These are phyloP conservation scores for Hypholoma sublateritium DNA, from an alignment of 768 basidiomycete genomes.

Conservation along the genomic window DNA sequence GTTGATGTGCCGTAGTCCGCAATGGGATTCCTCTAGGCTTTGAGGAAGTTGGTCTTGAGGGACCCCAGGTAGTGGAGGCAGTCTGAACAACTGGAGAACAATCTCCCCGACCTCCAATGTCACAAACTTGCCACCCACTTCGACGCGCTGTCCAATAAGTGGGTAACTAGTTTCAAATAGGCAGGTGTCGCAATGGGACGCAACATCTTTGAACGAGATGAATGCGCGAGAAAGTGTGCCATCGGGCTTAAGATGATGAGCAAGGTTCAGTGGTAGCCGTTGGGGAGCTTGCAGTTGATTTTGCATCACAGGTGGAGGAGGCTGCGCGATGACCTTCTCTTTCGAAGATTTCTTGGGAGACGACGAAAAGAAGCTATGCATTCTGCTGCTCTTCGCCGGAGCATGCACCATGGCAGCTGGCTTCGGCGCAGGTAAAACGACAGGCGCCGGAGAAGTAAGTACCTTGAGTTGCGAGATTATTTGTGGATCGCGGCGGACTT, in stretches of 20 bases:
- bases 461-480: slow-evolving; percentile 77
- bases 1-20: slow-evolving; percentile 83
- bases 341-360: slow-evolving; percentile 68
- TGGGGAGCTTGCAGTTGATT: slow-evolving; percentile 37
- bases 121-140: slow-evolving; percentile 55
- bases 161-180: slow-evolving; percentile 84
- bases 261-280: slow-evolving; percentile 70
- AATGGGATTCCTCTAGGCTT: slow-evolving; percentile 88
- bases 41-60: slow-evolving; percentile 78
- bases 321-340: slow-evolving; percentile 40
- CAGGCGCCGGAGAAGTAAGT: slow-evolving; percentile 46
- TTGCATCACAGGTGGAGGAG: slow-evolving; percentile 37
- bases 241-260: slow-evolving; percentile 79
- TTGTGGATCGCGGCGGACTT: slow-evolving; percentile 84
- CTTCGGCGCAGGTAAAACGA: slow-evolving; percentile 21
- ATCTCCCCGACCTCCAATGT: slow-evolving; percentile 83
- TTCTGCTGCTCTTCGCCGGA: slow-evolving; percentile 56
- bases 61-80: slow-evolving; percentile 87
- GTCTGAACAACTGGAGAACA: slow-evolving; percentile 84
- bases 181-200: slow-evolving; percentile 77
- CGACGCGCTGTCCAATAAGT: slow-evolving; percentile 72
- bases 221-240: slow-evolving; percentile 88
- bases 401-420: slow-evolving; percentile 43
- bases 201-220: slow-evolving; percentile 87
- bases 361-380: slow-evolving; percentile 75